Evolutionary conservation across 768 basidiomycete genomes (phyloP).

Genomic region (Lactarius sp.): DNA sequence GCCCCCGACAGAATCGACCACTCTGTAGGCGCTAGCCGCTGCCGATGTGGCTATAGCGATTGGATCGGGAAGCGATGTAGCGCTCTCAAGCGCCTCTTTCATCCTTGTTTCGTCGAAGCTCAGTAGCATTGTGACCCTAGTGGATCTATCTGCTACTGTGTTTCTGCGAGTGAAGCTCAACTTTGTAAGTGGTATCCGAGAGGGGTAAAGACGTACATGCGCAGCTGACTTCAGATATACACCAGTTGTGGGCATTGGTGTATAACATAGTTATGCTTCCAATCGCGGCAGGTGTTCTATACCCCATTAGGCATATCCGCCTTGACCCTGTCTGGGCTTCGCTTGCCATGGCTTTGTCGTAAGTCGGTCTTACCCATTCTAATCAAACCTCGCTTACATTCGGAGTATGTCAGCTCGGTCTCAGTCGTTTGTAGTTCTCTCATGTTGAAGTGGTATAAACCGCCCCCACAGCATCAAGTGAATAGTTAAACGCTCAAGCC

Average conservation of each 20-base stretch:
- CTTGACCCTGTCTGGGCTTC: conserved; percentile 78
- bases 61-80: conserved; percentile 67
- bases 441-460: conserved; percentile 48
- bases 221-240: conserved; percentile 8
- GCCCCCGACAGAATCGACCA: conserved; percentile 15
- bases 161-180: conserved; percentile 70
- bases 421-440: conserved; percentile 61
- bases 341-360: conserved; percentile 75
- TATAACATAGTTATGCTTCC: conserved; percentile 64
- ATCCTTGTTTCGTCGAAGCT: conserved; percentile 70
- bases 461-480: conserved; percentile 16
- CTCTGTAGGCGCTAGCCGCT: conserved; percentile 45
- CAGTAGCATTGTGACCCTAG: conserved; percentile 51
- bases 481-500: not conserved
- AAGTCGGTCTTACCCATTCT: conserved; percentile 12
- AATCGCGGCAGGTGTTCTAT: conserved; percentile 74
- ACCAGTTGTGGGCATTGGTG: conserved; percentile 58
- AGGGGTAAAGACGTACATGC: not conserved
- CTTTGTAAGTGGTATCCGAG: conserved; percentile 45
- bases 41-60: conserved; percentile 58
- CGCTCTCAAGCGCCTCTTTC: conserved; percentile 76
- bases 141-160: conserved; percentile 58
- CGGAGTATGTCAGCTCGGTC: conserved; percentile 42
- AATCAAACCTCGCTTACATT: not conserved
- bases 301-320: conserved; percentile 61